Conservation (phyloP, 2,329 filamentous ascomycete genomes). For the Alternaria novae-zelandiae region DNA sequence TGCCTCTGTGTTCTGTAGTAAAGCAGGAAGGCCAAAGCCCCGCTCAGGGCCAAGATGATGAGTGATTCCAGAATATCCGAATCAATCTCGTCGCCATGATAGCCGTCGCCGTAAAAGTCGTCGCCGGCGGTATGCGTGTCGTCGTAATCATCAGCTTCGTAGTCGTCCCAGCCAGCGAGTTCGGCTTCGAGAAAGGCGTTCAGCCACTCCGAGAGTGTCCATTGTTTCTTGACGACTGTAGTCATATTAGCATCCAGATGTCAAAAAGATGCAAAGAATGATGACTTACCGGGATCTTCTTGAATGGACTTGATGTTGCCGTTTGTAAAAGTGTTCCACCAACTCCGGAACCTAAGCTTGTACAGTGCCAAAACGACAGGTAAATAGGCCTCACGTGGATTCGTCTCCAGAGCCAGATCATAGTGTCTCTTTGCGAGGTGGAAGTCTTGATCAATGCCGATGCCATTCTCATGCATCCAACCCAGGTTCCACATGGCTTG, state of each 20-base stretch:
- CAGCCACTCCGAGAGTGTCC: conserved; percentile 86
- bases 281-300: conserved; percentile 76
- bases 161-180: conserved; percentile 65
- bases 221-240: conserved; percentile 71
- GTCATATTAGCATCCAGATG: conserved; percentile 3
- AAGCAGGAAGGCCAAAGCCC: conserved; percentile 75
- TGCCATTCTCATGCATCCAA: conserved; percentile 99
- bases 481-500: conserved; percentile 97
- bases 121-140: conserved; percentile 42
- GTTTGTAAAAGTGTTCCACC: conserved; percentile 91
- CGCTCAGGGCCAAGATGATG: conserved; percentile 79
- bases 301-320: conserved; percentile 92
- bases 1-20: conserved; percentile 77
- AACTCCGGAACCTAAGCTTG: conserved; percentile 83
- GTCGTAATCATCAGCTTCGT: conserved; percentile 56
- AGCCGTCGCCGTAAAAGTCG: conserved; percentile 66
- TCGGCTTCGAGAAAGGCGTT: conserved; percentile 76
- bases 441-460: conserved; percentile 92
- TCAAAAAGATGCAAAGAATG: not conserved
- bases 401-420: conserved; percentile 88
- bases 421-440: conserved; percentile 97
- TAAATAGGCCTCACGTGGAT: conserved; percentile 83
- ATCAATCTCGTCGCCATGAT: conserved; percentile 64
- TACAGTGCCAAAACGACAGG: conserved; percentile 88
- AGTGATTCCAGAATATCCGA: conserved; percentile 85